Evolutionary conservation across 768 basidiomycete species (phyloP), one percentile per base, ranked within the genome.

Genomic region (Macrocybe gigantea): DNA sequence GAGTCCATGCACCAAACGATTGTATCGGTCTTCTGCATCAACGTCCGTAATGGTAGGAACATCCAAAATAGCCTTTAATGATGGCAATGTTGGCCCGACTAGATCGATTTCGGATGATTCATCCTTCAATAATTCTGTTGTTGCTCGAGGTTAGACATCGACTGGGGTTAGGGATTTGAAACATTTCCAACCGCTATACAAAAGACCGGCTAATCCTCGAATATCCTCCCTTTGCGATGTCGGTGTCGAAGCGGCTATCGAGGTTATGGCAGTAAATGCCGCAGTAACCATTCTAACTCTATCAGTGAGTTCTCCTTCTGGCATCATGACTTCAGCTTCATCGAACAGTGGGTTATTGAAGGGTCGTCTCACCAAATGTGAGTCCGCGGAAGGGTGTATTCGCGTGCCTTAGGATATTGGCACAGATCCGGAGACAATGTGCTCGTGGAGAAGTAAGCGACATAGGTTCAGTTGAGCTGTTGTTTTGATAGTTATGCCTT

Each of bases 361-460:
- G 22, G 4, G 22, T 4, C 22, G 22, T 22, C 68, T 49, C 49
- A 88, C 87, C 73, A 45, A 77, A 74, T 2, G 72, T 64, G 40
- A 76, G 73, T 31, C 70, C 73, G 14, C 74, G 73, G 11, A 71
- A 68, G 41, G 75, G 67, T 2, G 86, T 80, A 29, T 84, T 80
- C 2, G 82, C 79, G 51, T 88, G 80, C 43, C 85, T 82, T 14
- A 97, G 63, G 33, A 88, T 74, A 57, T 89, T 88, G 0, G 88
- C 82, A 57, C 91, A 90, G 31, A 98, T 85, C 33, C 86, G 74
- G 35, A 93, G 64, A 60, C 91, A 93, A 56, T 91, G 89, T 9
- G 79, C 69, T 33, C 75, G 68, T 22, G 73, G 69, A 29, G 72
- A 72, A n/a, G 70, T 71, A 36, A 69, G 45, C 33, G 72, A 66